These are phyloP conservation scores for Trichoderma polysporum DNA, from an alignment of 2,329 filamentous ascomycete species.

Conservation along the genomic window DNA sequence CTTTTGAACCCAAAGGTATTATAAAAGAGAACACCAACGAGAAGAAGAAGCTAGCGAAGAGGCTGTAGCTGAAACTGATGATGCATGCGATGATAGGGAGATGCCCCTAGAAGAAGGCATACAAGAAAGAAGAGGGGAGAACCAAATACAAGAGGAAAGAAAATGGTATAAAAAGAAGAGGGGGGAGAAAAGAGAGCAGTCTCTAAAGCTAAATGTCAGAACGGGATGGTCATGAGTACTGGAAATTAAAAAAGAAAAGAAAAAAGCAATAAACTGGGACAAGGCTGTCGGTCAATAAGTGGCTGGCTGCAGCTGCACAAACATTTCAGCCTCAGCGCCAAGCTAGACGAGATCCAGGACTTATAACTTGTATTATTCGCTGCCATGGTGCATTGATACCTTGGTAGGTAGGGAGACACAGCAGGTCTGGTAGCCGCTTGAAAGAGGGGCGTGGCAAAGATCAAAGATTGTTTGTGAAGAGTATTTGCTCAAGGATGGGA, in stretches of 20 bases:
- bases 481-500: not conserved
- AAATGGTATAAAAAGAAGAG: not conserved
- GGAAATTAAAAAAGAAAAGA: not conserved
- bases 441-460: not conserved
- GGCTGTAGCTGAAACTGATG: not conserved
- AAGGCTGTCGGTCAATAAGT: slow-evolving; percentile 11
- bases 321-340: slow-evolving; percentile 18
- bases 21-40: not conserved
- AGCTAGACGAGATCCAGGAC: not conserved
- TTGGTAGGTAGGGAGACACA: slow-evolving; percentile 3
- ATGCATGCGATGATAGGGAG: not conserved
- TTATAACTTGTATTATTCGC: not conserved
- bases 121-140: not conserved
- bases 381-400: not conserved
- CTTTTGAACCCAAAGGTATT: not conserved
- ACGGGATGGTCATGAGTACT: not conserved
- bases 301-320: slow-evolving; percentile 18
- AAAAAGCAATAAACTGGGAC: not conserved
- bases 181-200: not conserved
- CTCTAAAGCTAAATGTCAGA: too few relatives aligned
- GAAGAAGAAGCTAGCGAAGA: too few relatives aligned
- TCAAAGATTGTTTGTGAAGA: not conserved
- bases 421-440: not conserved
- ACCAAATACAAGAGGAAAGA: not conserved
- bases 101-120: not conserved